These are phyloP conservation scores for Paragyromitra xinjiangensis DNA, from an alignment of 495 filamentous ascomycete genomes.

Conservation along the genomic window DNA sequence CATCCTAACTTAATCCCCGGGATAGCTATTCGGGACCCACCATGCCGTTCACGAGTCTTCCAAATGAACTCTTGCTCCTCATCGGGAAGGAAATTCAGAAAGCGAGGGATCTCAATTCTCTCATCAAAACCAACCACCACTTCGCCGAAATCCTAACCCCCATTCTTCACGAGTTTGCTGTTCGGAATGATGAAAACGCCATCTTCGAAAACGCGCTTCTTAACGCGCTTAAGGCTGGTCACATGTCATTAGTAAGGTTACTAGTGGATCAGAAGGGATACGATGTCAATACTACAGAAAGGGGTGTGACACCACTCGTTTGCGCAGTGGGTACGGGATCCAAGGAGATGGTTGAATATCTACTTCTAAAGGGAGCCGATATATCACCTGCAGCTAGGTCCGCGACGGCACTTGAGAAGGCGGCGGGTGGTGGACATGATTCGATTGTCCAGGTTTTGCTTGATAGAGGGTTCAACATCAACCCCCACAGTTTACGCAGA, in stretches of 20 bases:
- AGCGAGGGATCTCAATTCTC: not conserved
- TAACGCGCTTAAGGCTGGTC: not conserved
- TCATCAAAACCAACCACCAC: not conserved
- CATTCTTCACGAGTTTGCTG: not conserved
- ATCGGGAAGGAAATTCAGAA: not conserved
- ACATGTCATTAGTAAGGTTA: not conserved
- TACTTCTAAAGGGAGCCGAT: not conserved
- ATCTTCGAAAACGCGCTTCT: not conserved
- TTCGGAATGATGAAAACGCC: not conserved
- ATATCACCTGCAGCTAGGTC: not conserved
- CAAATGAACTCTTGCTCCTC: conserved; percentile 8
- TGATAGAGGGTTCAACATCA: not conserved
- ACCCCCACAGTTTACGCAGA: not conserved
- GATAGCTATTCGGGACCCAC: not conserved
- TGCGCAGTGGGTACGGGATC: not conserved
- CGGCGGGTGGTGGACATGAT: not conserved
- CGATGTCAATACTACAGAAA: not conserved
- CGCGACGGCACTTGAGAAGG: not conserved
- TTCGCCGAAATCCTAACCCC: not conserved
- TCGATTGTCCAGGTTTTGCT: not conserved
- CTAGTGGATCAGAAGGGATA: not conserved
- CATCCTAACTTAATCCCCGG: not conserved
- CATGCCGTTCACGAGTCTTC: not conserved
- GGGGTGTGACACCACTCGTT: not conserved
- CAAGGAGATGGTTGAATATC: not conserved